Evolutionary conservation across 148 eudicot genomes (phyloP).

Genomic region (Bassia scoparia): DNA sequence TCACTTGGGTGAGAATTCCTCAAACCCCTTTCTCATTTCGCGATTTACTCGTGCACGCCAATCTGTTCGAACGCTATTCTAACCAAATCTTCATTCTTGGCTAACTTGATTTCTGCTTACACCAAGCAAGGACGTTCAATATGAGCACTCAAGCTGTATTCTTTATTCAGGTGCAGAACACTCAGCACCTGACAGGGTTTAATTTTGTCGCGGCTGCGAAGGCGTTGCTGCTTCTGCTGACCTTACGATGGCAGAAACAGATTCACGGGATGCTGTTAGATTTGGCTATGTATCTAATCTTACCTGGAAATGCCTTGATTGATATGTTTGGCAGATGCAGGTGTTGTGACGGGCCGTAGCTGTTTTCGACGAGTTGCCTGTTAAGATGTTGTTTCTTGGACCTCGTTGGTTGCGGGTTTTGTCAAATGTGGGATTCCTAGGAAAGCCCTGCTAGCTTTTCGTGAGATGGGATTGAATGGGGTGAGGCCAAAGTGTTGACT

Average conservation of each 20-base stretch:
- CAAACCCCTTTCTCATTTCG: slow-evolving; percentile 31
- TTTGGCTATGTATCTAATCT: slow-evolving; percentile 43
- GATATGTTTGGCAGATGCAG: slow-evolving; percentile 80
- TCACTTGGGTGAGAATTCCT: slow-evolving; percentile 40
- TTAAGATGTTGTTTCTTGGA: slow-evolving; percentile 84
- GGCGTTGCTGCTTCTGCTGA: slow-evolving; percentile 50
- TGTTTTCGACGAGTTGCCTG: slow-evolving; percentile 43
- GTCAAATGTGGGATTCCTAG: slow-evolving; percentile 49
- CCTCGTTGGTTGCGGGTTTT: slow-evolving; percentile 60
- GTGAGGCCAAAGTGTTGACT: slow-evolving; percentile 56
- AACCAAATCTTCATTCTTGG: slow-evolving; percentile 55
- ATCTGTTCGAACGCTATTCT: slow-evolving; percentile 65
- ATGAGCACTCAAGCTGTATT: slow-evolving; percentile 54
- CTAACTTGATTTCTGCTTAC: slow-evolving; percentile 55
- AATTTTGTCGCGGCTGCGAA: slow-evolving; percentile 59
- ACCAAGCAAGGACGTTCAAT: slow-evolving; percentile 43
- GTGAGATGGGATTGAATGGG: slow-evolving; percentile 63
- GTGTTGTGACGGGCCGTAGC: slow-evolving; percentile 40
- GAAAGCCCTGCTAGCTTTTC: slow-evolving; percentile 41
- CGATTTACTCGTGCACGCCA: slow-evolving; percentile 59
- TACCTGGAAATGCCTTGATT: slow-evolving; percentile 58
- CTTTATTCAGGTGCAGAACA: slow-evolving; percentile 27
- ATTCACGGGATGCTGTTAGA: slow-evolving; percentile 48
- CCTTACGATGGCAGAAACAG: slow-evolving; percentile 47
- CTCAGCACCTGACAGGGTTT: slow-evolving; percentile 47